Percentiles rank a stretch among this genome's conserved stretches.
These are phyloP conservation scores for Aspergillus hancockii DNA, from an alignment of 495 filamentous ascomycete genomes.

Conservation along the genomic window DNA sequence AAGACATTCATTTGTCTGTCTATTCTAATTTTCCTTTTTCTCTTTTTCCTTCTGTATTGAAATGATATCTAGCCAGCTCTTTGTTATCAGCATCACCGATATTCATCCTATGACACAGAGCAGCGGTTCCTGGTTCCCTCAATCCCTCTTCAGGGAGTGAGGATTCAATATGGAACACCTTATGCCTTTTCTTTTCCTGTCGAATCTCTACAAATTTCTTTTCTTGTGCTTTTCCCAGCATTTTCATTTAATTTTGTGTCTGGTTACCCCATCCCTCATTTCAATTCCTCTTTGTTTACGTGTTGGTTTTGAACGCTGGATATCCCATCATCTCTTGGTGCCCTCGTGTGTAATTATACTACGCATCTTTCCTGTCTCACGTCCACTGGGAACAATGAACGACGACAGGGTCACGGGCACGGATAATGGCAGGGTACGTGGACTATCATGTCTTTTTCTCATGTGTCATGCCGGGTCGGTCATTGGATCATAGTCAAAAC, in stretches of 20 bases:
- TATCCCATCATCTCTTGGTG: slow-evolving; percentile 44
- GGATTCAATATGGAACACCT: neutral
- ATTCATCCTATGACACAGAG: slow-evolving; percentile 43
- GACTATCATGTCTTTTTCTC: slow-evolving; percentile 44
- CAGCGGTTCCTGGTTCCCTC: slow-evolving; percentile 24
- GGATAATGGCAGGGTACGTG: slow-evolving; percentile 36
- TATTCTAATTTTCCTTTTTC: slow-evolving; percentile 26
- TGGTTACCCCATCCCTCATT: slow-evolving; percentile 12
- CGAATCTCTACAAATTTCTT: slow-evolving; percentile 11
- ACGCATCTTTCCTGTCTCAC: slow-evolving; percentile 35
- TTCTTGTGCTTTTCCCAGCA: slow-evolving; percentile 10
- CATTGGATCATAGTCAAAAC: slow-evolving; percentile 40
- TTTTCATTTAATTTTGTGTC: slow-evolving; percentile 9
- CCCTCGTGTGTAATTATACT: slow-evolving; percentile 42
- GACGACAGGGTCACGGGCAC: slow-evolving; percentile 31
- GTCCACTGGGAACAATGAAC: slow-evolving; percentile 31
- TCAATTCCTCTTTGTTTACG: slow-evolving; percentile 17
- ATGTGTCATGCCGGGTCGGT: slow-evolving; percentile 48
- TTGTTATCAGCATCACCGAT: slow-evolving; percentile 35
- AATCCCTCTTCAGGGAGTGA: slow-evolving; percentile 2
- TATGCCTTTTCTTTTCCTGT: slow-evolving; percentile 11
- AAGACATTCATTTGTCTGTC: slow-evolving; percentile 38
- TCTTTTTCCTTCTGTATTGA: slow-evolving; percentile 32
- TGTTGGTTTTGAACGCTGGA: slow-evolving; percentile 43
- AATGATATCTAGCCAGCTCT: slow-evolving; percentile 49